Evolutionary conservation across 1,139 yeast genomes (phyloP), one percentile per base, ranked within the genome.

Genomic region (Yamadazyma taylorii): DNA sequence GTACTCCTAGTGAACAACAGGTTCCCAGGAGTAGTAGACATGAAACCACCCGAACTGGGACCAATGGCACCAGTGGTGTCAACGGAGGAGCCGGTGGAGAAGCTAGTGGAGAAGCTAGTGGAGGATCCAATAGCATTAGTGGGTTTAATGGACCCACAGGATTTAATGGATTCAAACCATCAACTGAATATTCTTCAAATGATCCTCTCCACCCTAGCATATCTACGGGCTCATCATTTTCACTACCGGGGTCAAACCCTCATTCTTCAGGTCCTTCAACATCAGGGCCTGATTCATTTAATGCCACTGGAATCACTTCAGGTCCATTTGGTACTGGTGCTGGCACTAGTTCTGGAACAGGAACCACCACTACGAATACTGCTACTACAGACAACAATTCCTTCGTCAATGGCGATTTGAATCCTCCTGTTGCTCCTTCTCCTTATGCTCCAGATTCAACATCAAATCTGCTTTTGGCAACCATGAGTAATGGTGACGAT

Each of bases 1-100:
- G 17, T 12, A 11, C 17, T 25, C 28, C 28, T 9, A 15, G 16
- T 27, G 30, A 27, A 8, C 30, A 27, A 9, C 8, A 16, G 9
- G 21, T 10, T 11, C 9, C 28, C 14, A 27, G 30, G 30, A 27
- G 30, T 12, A 27, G 30, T 12, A 27, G 30, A 21, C 30, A 27
- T 16, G 16, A 27, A 15, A 15, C 30, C 11, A 15, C 16, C 16
- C 30, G 30, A 27, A 27, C 10, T 27, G 16, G 19, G n/a, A 15
- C 30, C n/a, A 16, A 4, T 15, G 21, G 19, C 21, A 15, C 21
- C 30, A 8, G 21, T 8, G 21, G 21, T 6, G 8, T 8, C 8
- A 8, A 8, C 8, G 8, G 5, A 6, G n/a, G n/a, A n/a, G n/a
- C n/a, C n/a, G n/a, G n/a, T n/a, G n/a, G n/a, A n/a, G n/a, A n/a